Base-by-base conservation (phyloP, 306 rosid genomes). In the Begonia fuchsioides region DNA sequence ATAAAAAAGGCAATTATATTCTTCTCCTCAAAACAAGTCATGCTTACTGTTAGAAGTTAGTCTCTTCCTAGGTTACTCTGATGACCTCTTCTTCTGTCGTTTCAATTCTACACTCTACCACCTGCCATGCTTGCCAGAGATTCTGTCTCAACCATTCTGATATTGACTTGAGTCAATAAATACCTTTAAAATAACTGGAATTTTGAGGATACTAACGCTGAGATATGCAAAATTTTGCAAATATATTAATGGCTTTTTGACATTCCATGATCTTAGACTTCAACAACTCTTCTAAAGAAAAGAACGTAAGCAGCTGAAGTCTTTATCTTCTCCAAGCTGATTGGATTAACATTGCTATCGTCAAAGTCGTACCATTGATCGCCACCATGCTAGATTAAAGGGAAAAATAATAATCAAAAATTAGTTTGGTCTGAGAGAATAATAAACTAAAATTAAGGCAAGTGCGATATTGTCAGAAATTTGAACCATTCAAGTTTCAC, bases 301-400 rank as follows among this genome's bases (percentile, higher is more conserved):
- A 90, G 92, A 81, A 90, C 95, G 71, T 90, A 90, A 7, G 94
- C 95, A 51, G 95, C 94, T 39, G 95, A 73, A 71, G 95, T 76
- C 80, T 90, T 90, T 60, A 85, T 85, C 94, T 79, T 90, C 75
- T 81, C 98, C 56, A 39, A 69, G 73, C 64, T 69, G 77, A 90
- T 64, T 54, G 94, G 85, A 72, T 62, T n/a, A 58, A 90, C 98
- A 35, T 64, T 76, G 74, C 95, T 81, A 72, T 90, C 95, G 52
- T 90, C 95, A 39, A 90, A 90, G 54, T 90, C 92, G 39, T 79
- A 90, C 95, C 98, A 90, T 52, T 68, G 95, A 61, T 90, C 94
- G 19, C 81, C 87, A 3, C 98, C 95, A 48, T 80, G 95, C 98
- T 90, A 49, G 65, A 73, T 54, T 38, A 68, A 47, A 38, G 52